phyloP scores from a whole-genome alignment of 1,284 basidiomycete genomes.

The Heterobasidion parviporum region DNA sequence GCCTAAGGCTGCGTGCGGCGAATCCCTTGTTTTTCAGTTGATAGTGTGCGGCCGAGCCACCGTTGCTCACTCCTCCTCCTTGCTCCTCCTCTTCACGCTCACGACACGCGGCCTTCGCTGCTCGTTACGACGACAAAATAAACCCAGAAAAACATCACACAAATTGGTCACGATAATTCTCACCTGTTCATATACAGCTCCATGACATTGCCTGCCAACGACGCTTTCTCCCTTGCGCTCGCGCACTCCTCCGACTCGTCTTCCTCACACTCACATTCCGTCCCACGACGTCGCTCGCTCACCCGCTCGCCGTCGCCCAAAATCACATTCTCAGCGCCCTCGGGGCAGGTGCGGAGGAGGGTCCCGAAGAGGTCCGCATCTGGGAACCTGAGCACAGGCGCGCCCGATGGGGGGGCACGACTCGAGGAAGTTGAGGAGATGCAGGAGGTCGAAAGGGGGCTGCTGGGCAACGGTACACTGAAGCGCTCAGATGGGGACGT shows the following conservation, averaged over 20 bases:
- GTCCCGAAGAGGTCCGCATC: constrained; percentile 8
- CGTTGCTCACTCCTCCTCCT: too few relatives aligned
- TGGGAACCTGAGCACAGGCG: neutral
- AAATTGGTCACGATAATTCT: neutral
- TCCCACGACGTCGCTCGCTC: constrained; percentile 22
- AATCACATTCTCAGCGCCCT: constrained; percentile 24
- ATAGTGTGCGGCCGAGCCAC: too few relatives aligned
- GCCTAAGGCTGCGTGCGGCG: too few relatives aligned
- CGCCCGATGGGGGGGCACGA: neutral
- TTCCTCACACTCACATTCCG: constrained; percentile 16
- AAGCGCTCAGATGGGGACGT: neutral
- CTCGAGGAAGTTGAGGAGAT: constrained; percentile 12
- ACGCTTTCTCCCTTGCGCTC: constrained; percentile 40
- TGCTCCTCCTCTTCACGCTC: too few relatives aligned
- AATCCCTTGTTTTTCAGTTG: too few relatives aligned
- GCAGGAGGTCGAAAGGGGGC: neutral
- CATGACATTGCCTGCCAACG: constrained; percentile 43
- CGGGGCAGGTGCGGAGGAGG: constrained; percentile 9
- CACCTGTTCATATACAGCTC: neutral
- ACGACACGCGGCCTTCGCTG: too few relatives aligned
- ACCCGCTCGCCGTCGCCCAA: constrained; percentile 38
- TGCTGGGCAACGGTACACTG: neutral
- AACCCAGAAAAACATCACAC: neutral
- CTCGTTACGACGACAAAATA: too few relatives aligned
- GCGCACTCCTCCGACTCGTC: constrained; percentile 28